Conservation (phyloP, 345 rosid genomes). For the Salix arbutifolia region DNA sequence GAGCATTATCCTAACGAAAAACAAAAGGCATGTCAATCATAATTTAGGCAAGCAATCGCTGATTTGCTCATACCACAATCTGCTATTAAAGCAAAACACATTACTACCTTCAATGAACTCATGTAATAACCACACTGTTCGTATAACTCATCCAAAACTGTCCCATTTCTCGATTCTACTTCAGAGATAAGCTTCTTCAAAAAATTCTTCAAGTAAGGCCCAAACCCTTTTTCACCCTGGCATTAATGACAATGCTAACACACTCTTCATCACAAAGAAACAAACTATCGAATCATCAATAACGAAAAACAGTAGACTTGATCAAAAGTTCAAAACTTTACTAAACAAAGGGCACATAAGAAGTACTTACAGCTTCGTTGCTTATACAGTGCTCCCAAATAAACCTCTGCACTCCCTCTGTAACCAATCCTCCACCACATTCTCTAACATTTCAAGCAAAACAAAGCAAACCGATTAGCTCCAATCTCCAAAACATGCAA, state of each 20-base stretch:
- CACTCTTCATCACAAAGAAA: background rate
- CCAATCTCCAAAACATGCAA: background rate
- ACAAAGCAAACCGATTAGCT: background rate
- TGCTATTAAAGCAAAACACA: background rate
- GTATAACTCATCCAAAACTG: conserved; percentile 62
- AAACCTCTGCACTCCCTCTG: conserved; percentile 58
- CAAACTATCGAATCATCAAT: background rate
- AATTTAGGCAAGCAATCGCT: background rate
- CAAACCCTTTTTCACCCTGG: conserved; percentile 48
- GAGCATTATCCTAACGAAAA: conserved; percentile 37
- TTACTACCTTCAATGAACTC: conserved; percentile 54
- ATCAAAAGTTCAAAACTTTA: background rate
- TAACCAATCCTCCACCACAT: conserved; percentile 56
- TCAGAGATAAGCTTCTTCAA: conserved; percentile 67
- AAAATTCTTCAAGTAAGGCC: conserved; percentile 49
- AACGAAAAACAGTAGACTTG: background rate
- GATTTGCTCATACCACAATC: background rate
- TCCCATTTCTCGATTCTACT: conserved; percentile 49
- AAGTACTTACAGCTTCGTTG: conserved; percentile 42
- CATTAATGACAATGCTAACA: conserved; percentile 16
- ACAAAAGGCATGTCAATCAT: background rate
- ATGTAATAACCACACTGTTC: conserved; percentile 52
- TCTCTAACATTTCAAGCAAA: conserved; percentile 22
- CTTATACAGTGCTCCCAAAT: conserved; percentile 58
- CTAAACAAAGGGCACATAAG: background rate